phyloP scores from a whole-genome alignment of 108 stramenopile genomes.

The Nitzschia sp. region DNA sequence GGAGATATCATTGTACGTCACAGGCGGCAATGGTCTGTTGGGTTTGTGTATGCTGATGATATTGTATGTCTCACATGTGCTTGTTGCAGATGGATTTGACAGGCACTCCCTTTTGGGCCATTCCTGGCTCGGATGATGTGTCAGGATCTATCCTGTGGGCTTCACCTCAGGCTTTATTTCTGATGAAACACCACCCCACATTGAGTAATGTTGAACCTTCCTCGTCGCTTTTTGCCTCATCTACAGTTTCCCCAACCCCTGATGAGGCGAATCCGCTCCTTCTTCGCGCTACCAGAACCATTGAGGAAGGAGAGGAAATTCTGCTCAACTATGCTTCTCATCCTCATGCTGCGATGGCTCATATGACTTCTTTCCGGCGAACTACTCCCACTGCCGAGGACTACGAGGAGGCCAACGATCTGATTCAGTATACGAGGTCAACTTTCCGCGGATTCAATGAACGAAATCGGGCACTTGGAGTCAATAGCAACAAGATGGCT shows the following conservation, averaged over 20 bases:
- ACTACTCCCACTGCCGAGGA: slow-evolving; percentile 1
- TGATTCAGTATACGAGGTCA: slow-evolving; percentile 4
- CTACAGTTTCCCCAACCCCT: background rate
- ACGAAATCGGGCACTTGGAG: background rate
- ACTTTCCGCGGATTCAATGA: slow-evolving; percentile 12
- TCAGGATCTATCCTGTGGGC: background rate
- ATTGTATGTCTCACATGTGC: no score
- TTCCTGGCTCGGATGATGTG: background rate
- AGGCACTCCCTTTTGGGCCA: background rate
- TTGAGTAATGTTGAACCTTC: slow-evolving; percentile 3
- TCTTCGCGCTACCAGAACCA: background rate
- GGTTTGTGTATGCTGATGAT: background rate
- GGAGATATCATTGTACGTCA: slow-evolving; percentile 41
- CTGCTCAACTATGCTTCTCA: background rate
- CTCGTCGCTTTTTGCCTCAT: slow-evolving; percentile 6
- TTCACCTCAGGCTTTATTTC: slow-evolving; percentile 7
- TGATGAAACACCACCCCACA: slow-evolving; percentile 16
- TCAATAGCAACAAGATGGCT: background rate
- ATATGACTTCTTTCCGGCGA: background rate
- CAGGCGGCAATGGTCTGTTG: background rate
- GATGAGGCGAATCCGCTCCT: background rate
- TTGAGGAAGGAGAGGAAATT: slow-evolving; percentile 8
- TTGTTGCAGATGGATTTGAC: background rate
- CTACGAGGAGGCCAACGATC: slow-evolving; percentile 4
- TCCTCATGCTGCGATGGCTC: background rate